phyloP scores from a whole-genome alignment of 768 basidiomycete genomes.

The Leccinum rimulosum region DNA sequence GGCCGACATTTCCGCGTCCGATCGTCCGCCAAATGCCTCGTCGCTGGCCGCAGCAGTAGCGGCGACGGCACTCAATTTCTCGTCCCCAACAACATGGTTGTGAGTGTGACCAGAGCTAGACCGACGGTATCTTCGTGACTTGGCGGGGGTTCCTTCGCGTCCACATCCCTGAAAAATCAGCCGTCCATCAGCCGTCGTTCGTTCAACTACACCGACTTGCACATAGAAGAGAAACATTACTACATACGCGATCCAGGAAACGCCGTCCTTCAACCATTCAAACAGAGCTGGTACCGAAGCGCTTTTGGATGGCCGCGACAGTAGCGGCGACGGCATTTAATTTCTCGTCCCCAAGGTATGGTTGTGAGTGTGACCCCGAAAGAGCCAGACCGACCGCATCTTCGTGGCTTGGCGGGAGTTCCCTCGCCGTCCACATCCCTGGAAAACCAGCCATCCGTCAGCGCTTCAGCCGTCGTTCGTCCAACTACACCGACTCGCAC shows the following conservation, averaged over 20 bases:
- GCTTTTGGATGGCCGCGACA: background rate
- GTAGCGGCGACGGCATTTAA: background rate
- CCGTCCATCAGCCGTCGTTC: too few species aligned
- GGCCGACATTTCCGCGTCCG: too few species aligned
- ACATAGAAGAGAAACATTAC: background rate
- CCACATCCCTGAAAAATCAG: background rate
- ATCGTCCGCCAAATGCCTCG: too few species aligned
- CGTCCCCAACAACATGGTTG: background rate
- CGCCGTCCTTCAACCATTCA: background rate
- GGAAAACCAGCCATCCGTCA: too few species aligned
- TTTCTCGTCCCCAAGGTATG: background rate
- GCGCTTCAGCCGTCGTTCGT: too few species aligned
- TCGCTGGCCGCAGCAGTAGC: background rate
- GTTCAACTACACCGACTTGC: too few species aligned
- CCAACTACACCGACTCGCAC: too few species aligned
- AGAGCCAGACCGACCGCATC: background rate
- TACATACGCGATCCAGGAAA: slow-evolving; percentile 4
- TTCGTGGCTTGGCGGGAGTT: slow-evolving; percentile 17
- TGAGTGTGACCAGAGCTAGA: too few species aligned
- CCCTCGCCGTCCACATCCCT: background rate
- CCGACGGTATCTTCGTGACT: slow-evolving; percentile 11
- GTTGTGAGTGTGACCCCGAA: background rate
- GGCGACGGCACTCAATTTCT: background rate
- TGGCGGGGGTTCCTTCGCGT: slow-evolving; percentile 10
- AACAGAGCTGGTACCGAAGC: too few species aligned